Evolutionary conservation across 257 asterid genomes (phyloP).

Genomic region (Leptodermis oblonga): DNA sequence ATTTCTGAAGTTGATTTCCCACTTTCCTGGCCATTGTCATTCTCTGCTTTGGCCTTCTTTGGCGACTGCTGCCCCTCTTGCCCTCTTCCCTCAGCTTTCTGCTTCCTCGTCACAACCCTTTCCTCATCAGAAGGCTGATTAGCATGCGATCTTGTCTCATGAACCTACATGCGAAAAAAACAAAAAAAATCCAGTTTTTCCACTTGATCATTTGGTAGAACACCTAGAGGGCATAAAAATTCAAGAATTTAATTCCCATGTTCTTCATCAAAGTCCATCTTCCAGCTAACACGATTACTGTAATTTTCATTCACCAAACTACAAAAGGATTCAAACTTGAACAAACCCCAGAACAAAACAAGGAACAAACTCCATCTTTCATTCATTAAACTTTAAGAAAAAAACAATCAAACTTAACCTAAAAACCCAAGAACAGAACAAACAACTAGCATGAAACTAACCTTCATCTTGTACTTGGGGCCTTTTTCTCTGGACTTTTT

Average conservation of each 20-base stretch:
- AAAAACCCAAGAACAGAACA: too few relatives aligned
- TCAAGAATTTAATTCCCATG: too few relatives aligned
- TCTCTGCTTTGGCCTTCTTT: conserved; percentile 51
- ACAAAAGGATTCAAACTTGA: too few relatives aligned
- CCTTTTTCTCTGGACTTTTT: not conserved
- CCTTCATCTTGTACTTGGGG: conserved; percentile 15
- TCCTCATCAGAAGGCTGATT: conserved; percentile 50
- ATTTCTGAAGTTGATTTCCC: conserved; percentile 38
- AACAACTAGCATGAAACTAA: not conserved
- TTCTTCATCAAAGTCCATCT: not conserved
- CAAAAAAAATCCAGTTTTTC: not conserved
- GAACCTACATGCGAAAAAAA: conserved; percentile 33
- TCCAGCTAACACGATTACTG: too few relatives aligned
- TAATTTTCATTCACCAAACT: too few relatives aligned
- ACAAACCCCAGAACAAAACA: too few relatives aligned
- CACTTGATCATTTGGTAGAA: too few relatives aligned
- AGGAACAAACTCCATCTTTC: too few relatives aligned
- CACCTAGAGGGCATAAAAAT: not conserved
- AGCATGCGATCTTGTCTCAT: conserved; percentile 50
- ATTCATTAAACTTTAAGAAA: not conserved
- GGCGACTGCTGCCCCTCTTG: conserved; percentile 40
- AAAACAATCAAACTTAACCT: too few relatives aligned
- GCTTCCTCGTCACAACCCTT: conserved; percentile 60
- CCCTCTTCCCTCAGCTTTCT: conserved; percentile 55
- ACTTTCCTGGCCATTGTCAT: conserved; percentile 16